A percentile compares a stretch with the other conserved stretches of the same genome.
Evolutionary conservation across 345 rosid species (phyloP).

Genomic region (Lumnitzera littorea): DNA sequence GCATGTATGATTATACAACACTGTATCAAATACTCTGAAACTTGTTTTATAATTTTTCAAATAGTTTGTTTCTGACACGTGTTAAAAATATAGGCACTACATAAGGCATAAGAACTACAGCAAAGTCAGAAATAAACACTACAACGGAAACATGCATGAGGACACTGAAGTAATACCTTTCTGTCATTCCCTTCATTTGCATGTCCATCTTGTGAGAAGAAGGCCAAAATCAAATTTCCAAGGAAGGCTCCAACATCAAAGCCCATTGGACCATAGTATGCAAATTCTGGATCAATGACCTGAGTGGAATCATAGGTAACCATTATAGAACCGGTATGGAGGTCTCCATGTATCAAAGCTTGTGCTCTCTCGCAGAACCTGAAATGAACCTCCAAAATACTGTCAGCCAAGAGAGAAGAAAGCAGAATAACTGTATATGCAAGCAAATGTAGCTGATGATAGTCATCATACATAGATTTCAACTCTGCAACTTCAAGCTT

Average conservation of each 20-base stretch:
- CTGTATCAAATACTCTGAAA: too few relatives aligned
- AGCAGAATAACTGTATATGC: background rate
- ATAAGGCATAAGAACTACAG: background rate
- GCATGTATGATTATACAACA: too few relatives aligned
- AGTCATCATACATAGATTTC: slow-evolving; percentile 61
- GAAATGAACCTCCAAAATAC: slow-evolving; percentile 5
- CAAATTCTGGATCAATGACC: slow-evolving; percentile 91
- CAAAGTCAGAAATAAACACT: background rate
- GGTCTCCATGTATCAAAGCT: slow-evolving; percentile 92
- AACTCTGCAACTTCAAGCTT: slow-evolving; percentile 81
- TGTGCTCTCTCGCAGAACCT: slow-evolving; percentile 98
- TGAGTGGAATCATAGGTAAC: slow-evolving; percentile 82
- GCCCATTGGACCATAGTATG: slow-evolving; percentile 92
- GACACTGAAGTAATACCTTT: slow-evolving; percentile 28
- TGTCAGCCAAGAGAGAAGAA: slow-evolving; percentile 3
- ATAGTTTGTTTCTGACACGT: too few relatives aligned
- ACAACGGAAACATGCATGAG: background rate
- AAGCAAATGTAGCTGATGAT: background rate
- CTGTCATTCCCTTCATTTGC: slow-evolving; percentile 56
- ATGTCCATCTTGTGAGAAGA: slow-evolving; percentile 91
- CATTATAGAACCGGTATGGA: slow-evolving; percentile 92
- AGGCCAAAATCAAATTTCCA: slow-evolving; percentile 84
- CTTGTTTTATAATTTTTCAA: too few relatives aligned
- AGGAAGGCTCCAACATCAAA: slow-evolving; percentile 86
- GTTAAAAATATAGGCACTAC: too few relatives aligned